Evolutionary conservation across 2,329 filamentous ascomycete genomes (phyloP).

Genomic region (Phyllosticta capitalensis): DNA sequence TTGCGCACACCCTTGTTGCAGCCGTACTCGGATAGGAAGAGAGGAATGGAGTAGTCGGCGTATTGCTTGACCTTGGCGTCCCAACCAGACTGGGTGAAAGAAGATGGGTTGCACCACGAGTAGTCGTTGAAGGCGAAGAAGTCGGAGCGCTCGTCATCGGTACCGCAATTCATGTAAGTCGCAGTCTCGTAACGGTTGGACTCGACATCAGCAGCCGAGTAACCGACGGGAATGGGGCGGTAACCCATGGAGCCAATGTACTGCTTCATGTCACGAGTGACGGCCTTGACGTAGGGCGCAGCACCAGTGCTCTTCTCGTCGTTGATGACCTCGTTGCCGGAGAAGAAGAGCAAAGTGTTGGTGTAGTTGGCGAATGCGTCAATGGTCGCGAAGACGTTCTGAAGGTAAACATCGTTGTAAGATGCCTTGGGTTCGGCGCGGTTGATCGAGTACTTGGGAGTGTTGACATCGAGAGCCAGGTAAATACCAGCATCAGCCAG

Average conservation of each 20-base stretch:
- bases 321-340: constrained; percentile 71
- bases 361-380: constrained; percentile 73
- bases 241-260: constrained; percentile 64
- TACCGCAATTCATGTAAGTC: constrained; percentile 86
- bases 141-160: constrained; percentile 73
- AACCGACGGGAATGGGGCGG: constrained; percentile 65
- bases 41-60: constrained; percentile 27
- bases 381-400: constrained; percentile 69
- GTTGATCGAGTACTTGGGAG: constrained; percentile 81
- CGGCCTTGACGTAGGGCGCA: constrained; percentile 61
- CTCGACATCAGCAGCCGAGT: constrained; percentile 77
- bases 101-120: constrained; percentile 55
- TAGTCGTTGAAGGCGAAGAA: constrained; percentile 89
- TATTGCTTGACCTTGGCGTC: constrained; percentile 37
- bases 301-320: constrained; percentile 51
- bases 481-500: constrained; percentile 83
- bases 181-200: constrained; percentile 81
- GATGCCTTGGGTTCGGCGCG: constrained; percentile 61
- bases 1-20: constrained; percentile 74
- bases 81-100: constrained; percentile 67
- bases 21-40: constrained; percentile 93
- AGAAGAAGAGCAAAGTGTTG: constrained; percentile 82
- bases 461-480: constrained; percentile 86
- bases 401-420: constrained; percentile 81
- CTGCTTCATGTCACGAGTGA: constrained; percentile 71